phyloP scores from a whole-genome alignment of 176 grass and related monocot species.

The Elaeis guineensis region DNA sequence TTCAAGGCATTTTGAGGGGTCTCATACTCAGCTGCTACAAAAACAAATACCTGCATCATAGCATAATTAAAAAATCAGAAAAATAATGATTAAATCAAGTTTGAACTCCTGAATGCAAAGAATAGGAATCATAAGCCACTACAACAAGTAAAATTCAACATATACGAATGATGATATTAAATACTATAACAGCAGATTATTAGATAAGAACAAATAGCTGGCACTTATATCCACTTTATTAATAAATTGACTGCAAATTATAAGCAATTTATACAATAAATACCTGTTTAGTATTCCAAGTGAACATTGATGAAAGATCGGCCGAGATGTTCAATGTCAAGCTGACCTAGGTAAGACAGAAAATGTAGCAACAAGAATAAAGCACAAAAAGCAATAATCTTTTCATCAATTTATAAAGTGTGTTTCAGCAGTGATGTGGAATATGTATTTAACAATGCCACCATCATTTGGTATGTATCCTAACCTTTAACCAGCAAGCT shows the following conservation, averaged over 20 bases:
- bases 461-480: no score
- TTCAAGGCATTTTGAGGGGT: constrained; percentile 83
- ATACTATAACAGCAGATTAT: not conserved
- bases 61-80: not conserved
- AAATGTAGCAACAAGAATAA: no score
- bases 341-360: constrained; percentile 49
- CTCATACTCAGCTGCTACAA: constrained; percentile 92
- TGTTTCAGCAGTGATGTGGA: no score
- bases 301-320: constrained; percentile 88
- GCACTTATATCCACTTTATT: not conserved
- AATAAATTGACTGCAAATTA: not conserved
- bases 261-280: not conserved
- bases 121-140: no score
- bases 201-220: not conserved
- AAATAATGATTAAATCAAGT: not conserved
- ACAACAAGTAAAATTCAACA: no score
- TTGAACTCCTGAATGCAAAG: not conserved
- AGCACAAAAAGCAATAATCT: no score
- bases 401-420: no score
- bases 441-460: no score
- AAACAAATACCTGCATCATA: constrained; percentile 82
- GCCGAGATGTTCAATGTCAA: constrained; percentile 92
- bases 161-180: no score
- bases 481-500: no score
- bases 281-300: constrained; percentile 99